Evolutionary conservation across 73 alveolate genomes (phyloP).

Genomic region (Urostyla sp.): DNA sequence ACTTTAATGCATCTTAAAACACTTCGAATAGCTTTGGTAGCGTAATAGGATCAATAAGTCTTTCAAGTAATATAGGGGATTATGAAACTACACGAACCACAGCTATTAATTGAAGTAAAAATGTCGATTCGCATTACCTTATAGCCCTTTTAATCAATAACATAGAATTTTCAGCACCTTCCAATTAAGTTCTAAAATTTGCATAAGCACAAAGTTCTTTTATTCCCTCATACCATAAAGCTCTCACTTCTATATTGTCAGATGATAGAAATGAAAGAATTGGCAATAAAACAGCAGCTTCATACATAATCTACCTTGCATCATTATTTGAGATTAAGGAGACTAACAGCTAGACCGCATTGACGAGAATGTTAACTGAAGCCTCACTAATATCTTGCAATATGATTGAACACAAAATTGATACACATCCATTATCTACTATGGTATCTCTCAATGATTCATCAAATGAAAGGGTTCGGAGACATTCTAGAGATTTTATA

Average conservation of each 20-base stretch:
- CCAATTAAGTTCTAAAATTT: slow-evolving; percentile 51
- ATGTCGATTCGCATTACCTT: slow-evolving; percentile 44
- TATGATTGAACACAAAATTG: slow-evolving; percentile 52
- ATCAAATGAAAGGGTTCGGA: slow-evolving; percentile 34
- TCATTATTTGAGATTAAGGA: slow-evolving; percentile 47
- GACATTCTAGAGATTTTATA: slow-evolving; percentile 31
- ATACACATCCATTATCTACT: slow-evolving; percentile 58
- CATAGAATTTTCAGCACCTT: slow-evolving; percentile 63
- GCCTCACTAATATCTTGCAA: slow-evolving; percentile 53
- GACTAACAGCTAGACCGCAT: slow-evolving; percentile 37
- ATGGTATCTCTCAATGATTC: slow-evolving; percentile 41
- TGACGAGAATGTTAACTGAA: slow-evolving; percentile 11
- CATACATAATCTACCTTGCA: slow-evolving; percentile 51
- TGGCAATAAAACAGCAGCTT: slow-evolving; percentile 51
- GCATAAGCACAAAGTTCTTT: slow-evolving; percentile 59
- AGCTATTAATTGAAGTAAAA: slow-evolving; percentile 49
- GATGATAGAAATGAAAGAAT: slow-evolving; percentile 28
- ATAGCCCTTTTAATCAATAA: slow-evolving; percentile 57
- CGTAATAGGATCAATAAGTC: slow-evolving; percentile 55
- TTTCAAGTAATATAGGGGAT: slow-evolving; percentile 48
- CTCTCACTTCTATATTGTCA: slow-evolving; percentile 54
- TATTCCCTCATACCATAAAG: slow-evolving; percentile 60
- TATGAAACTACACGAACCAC: slow-evolving; percentile 47
- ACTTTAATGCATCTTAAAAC: slow-evolving; percentile 44
- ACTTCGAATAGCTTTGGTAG: slow-evolving; percentile 60